Base-by-base conservation (phyloP, 1,284 basidiomycete genomes). In the Moesziomyces sp. region DNA sequence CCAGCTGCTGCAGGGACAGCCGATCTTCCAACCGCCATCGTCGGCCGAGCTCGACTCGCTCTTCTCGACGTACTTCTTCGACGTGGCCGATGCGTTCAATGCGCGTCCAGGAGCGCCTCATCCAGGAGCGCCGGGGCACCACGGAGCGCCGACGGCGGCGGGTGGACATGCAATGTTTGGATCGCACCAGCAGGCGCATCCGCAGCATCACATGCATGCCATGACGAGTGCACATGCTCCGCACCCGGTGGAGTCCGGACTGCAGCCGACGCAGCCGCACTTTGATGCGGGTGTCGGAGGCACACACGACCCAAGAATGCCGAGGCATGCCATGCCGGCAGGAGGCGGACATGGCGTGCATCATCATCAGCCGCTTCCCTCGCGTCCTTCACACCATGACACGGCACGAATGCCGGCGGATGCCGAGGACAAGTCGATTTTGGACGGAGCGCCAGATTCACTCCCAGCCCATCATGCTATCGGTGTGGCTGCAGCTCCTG, bases 21-120 rank as follows among this genome's bases (percentile, higher is more conserved):
- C 71, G 23, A 74, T 74, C 58, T 70, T 74, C 45, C 62, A 64
- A 28, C 70, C 70, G 0, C 70, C 70, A 16, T 64, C 64, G 0
- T 73, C 70, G 33, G 65, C 70, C 19, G 71, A 74, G 53, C 62
- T 74, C 45, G 71, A 74, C 30, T 74, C 71, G 52, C 58, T 74
- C 42, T 74, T 74, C 38, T 69, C 71, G 16, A 58, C 66, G 46
- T 74, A 74, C 62, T 74, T 74, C 23, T 74, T 74, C 46, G 71
- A 74, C 24, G 66, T 74, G 11, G 64, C 61, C 5, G 59, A 69
- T 42, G 55, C 65, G 7, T 65, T 68, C 58, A 53, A 42, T 42
- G 26, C 48, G 19, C 59, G 62, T 14, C 52, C 51, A 13, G 33
- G 53, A 46, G 16, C 33, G 23, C 45, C 48, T 35, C 54, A 35